These are phyloP conservation scores for Baudoinia panamericana DNA, from an alignment of 495 filamentous ascomycete genomes.

Conservation along the genomic window DNA sequence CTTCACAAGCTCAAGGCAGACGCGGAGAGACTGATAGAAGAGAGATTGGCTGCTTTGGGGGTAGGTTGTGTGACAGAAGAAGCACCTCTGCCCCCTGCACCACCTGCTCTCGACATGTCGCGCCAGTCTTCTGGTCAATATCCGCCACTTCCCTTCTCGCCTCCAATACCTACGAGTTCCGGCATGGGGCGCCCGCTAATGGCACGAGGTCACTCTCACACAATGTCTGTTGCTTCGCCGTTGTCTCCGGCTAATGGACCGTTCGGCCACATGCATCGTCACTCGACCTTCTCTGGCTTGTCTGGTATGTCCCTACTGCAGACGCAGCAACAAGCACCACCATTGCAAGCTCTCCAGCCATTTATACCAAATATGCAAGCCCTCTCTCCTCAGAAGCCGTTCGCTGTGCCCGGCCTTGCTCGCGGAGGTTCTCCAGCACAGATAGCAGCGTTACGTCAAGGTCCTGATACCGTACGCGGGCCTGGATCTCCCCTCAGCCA, in stretches of 20 bases:
- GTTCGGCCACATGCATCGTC: conserved; percentile 29
- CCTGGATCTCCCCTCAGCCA: conserved; percentile 19
- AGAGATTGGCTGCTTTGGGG: conserved; percentile 80
- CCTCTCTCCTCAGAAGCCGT: conserved; percentile 20
- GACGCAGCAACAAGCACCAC: conserved; percentile 1
- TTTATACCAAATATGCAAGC: conserved; percentile 3
- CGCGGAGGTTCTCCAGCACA: conserved; percentile 13
- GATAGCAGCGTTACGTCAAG: conserved; percentile 5
- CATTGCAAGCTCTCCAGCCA: conserved; percentile 3
- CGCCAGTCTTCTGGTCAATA: conserved; percentile 51
- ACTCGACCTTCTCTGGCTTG: conserved; percentile 29
- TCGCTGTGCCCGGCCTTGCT: conserved; percentile 16
- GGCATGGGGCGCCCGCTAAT: conserved; percentile 26
- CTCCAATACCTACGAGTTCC: conserved; percentile 52
- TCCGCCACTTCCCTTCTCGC: conserved; percentile 56
- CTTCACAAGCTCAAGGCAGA: conserved; percentile 70
- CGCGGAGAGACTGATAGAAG: conserved; percentile 66
- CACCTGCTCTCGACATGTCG: conserved; percentile 31
- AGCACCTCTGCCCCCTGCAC: conserved; percentile 34
- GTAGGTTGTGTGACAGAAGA: conserved; percentile 67
- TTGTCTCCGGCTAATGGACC: conserved; percentile 21
- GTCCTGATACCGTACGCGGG: not conserved
- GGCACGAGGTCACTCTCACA: conserved; percentile 28
- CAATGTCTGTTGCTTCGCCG: conserved; percentile 29
- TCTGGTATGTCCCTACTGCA: conserved; percentile 22